Conservation (phyloP, 306 rosid genomes). For the Oxytropis ochrocephala region DNA sequence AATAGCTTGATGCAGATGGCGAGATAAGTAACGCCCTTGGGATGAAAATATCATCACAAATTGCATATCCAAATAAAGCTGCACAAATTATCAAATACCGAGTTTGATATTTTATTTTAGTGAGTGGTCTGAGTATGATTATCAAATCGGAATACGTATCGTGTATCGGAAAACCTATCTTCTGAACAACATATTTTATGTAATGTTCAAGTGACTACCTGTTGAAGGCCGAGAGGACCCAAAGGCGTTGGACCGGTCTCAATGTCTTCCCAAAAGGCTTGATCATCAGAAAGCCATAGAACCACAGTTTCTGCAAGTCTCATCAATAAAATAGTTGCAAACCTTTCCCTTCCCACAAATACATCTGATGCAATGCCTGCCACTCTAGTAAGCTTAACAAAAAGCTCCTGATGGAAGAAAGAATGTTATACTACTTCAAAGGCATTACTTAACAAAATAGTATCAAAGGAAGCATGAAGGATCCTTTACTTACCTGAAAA, state of each 20-base stretch:
- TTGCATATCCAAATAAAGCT: slow-evolving; percentile 95
- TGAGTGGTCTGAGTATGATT: background rate
- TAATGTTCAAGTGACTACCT: slow-evolving; percentile 37
- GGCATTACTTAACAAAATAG: background rate
- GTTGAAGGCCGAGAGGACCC: slow-evolving; percentile 91
- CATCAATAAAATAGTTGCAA: slow-evolving; percentile 76
- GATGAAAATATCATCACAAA: slow-evolving; percentile 83
- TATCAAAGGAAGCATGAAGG: slow-evolving; percentile 9
- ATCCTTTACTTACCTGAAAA: slow-evolving; percentile 47
- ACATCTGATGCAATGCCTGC: slow-evolving; percentile 64
- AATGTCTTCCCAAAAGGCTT: slow-evolving; percentile 77
- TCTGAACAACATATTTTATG: no score
- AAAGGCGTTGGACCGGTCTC: slow-evolving; percentile 59
- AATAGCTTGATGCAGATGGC: slow-evolving; percentile 78
- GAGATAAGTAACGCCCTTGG: slow-evolving; percentile 83
- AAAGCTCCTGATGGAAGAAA: slow-evolving; percentile 54
- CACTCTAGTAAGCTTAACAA: slow-evolving; percentile 45
- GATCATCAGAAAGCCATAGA: slow-evolving; percentile 82
- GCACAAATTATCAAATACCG: slow-evolving; percentile 14
- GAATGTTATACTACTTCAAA: background rate
- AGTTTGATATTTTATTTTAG: background rate
- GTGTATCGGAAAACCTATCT: no score
- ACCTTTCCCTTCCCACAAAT: slow-evolving; percentile 87
- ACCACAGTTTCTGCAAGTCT: slow-evolving; percentile 84
- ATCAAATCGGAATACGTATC: no score